A percentile compares a stretch with the other conserved stretches of the same genome.
Conservation (phyloP, 352 stramenopile genomes). For the Phytophthora agathidicida region DNA sequence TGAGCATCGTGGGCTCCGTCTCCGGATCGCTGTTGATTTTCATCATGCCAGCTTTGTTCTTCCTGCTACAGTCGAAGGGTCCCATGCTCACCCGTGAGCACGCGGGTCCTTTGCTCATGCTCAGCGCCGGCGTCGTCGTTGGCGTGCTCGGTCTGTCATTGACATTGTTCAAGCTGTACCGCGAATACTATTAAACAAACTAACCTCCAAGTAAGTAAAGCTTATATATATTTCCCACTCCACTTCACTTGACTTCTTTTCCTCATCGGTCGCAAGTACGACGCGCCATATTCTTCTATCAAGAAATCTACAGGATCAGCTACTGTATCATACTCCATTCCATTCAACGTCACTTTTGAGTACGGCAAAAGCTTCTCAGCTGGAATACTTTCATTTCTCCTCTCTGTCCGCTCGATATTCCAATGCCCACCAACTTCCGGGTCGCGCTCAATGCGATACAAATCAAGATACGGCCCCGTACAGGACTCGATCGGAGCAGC, state of each 20-base stretch:
- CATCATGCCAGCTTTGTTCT: constrained; percentile 83
- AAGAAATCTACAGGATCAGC: constrained; percentile 52
- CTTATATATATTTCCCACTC: constrained; percentile 17
- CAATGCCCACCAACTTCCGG: constrained; percentile 7
- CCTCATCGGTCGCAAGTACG: constrained; percentile 35
- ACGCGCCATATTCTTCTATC: constrained; percentile 44
- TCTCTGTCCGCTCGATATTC: constrained; percentile 17
- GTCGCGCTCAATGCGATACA: constrained; percentile 46
- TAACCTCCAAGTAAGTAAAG: constrained; percentile 14
- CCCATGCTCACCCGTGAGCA: constrained; percentile 50
- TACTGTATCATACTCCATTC: constrained; percentile 41
- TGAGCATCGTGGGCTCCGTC: constrained; percentile 80
- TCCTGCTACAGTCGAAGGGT: constrained; percentile 58
- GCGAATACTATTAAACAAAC: constrained; percentile 41
- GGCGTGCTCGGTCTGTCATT: constrained; percentile 44
- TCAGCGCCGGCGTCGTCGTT: constrained; percentile 52
- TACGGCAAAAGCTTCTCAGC: constrained; percentile 35
- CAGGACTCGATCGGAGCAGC: constrained; percentile 32
- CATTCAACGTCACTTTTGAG: constrained; percentile 39
- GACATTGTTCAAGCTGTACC: constrained; percentile 50
- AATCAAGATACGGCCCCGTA: constrained; percentile 44
- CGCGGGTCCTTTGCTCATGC: constrained; percentile 64
- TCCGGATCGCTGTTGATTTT: constrained; percentile 84
- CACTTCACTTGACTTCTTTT: constrained; percentile 2
- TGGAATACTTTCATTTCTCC: constrained; percentile 28